Conservation (phyloP, 2,329 filamentous ascomycete genomes). For the Stagonosporopsis chrysanthemi region DNA sequence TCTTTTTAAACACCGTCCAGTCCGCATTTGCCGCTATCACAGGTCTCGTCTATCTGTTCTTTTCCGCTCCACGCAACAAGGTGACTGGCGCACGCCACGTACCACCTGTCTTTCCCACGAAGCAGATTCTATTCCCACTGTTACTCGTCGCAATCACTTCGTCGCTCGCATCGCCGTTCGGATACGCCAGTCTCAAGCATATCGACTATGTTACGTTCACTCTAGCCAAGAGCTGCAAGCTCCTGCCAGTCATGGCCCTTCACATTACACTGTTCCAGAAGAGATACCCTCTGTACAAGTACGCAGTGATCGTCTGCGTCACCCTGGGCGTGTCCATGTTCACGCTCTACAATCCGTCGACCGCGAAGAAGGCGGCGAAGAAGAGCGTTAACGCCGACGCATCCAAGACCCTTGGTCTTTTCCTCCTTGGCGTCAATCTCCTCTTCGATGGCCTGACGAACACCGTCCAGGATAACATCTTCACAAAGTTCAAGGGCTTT, state of each 20-base stretch:
- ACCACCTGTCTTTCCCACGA: conserved; percentile 76
- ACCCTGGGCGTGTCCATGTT: conserved; percentile 94
- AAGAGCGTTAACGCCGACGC: conserved; percentile 64
- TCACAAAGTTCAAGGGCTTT: conserved; percentile 77
- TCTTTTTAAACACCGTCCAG: conserved; percentile 96
- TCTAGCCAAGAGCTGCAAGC: conserved; percentile 96
- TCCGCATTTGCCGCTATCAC: conserved; percentile 85
- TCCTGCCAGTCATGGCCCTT: conserved; percentile 97
- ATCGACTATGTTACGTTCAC: conserved; percentile 99
- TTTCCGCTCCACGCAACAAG: conserved; percentile 63
- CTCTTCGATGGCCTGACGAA: conserved; percentile 97
- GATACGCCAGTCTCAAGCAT: conserved; percentile 89
- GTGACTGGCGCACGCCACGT: conserved; percentile 38
- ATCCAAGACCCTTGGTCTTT: conserved; percentile 78
- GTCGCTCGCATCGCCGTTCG: conserved; percentile 91
- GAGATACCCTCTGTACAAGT: conserved; percentile 94
- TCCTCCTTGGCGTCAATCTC: conserved; percentile 86
- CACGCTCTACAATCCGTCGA: conserved; percentile 76
- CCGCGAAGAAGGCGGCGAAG: conserved; percentile 49
- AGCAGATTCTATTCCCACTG: conserved; percentile 77
- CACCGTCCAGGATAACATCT: conserved; percentile 95
- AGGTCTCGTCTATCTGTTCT: conserved; percentile 80
- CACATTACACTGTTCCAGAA: conserved; percentile 91
- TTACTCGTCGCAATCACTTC: conserved; percentile 85
- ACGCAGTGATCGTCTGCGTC: conserved; percentile 88